Evolutionary conservation across 352 stramenopile genomes (phyloP), one percentile per base, ranked within the genome.

Genomic region (Stramenopiles sp.): DNA sequence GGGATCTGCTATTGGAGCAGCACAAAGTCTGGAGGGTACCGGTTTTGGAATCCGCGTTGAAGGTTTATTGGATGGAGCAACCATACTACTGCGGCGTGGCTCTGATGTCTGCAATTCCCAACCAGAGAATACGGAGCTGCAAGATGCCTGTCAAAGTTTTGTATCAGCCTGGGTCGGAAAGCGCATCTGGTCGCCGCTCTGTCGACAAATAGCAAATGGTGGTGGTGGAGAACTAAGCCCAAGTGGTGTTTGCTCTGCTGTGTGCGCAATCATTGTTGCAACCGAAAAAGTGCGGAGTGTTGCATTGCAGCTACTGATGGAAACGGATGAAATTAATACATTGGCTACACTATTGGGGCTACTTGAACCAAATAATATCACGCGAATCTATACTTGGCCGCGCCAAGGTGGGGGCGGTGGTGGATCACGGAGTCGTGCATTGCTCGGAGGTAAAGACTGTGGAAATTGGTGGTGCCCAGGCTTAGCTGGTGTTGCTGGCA

Each of bases 171-270:
- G 39, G 39, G 14, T 55, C 14, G 14, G 14, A 14, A 14, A 14
- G 14, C 39, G 39, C 39, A 55, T 91, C 1, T 94, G 90, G 90
- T 75, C 85, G 83, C 84, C 84, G 30, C 82, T 92, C 25, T 85
- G 83, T 33, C 82, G 83, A 33, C 85, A 94, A 83, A 84, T 91
- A 44, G 75, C 78, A 76, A 84, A 55, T 82, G 83, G 88, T 22
- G 90, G 90, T 30, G 84, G 85, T 78, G 87, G 92, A 80, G 82
- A 91, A 0, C 67, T 95, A 67, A 94, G 90, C 1, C 91, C 91
- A 0, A 92, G 87, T 88, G 91, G 91, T 0, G 82, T 94, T 7
- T 92, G 93, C 80, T 94, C 87, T 80, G 90, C 93, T 55, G 39
- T 55, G 39, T 55, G 39, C 14, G 39, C 39, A 14, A 55, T 55